phyloP scores from a whole-genome alignment of 1,139 yeast genomes.

The Debaryomyces sp. region DNA sequence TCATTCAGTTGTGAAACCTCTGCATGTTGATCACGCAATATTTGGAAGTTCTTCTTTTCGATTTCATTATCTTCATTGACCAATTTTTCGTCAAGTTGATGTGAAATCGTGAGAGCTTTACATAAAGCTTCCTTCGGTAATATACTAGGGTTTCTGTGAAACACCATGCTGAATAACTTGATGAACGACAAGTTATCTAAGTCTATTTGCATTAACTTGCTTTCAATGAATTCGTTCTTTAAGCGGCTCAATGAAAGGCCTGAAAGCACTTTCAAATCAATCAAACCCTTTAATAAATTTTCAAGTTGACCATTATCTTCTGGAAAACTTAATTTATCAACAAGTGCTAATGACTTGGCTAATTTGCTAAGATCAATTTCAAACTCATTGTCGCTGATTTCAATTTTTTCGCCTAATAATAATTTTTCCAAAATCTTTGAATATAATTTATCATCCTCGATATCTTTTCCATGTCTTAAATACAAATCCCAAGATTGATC shows the following conservation, averaged over 20 bases:
- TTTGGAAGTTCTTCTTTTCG: conserved; percentile 7
- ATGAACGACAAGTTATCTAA: conserved; percentile 5
- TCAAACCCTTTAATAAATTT: not conserved
- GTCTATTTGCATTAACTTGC: conserved; percentile 2
- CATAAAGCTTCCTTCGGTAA: conserved; percentile 5
- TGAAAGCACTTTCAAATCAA: not conserved
- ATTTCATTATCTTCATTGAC: not conserved
- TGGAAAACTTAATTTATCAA: not conserved
- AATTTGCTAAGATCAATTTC: not conserved
- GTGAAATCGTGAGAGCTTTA: not conserved
- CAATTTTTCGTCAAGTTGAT: not conserved
- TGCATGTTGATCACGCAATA: not conserved
- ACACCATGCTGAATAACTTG: conserved; percentile 7
- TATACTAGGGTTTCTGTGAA: not conserved
- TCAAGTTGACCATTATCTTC: not conserved
- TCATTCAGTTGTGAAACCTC: conserved; percentile 9
- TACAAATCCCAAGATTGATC: conserved; percentile 37
- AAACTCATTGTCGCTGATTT: conserved; percentile 8
- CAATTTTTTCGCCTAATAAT: conserved; percentile 24
- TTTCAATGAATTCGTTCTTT: not conserved
- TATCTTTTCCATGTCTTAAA: conserved; percentile 22
- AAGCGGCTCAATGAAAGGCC: not conserved
- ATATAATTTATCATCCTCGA: conserved; percentile 16
- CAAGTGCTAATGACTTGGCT: conserved; percentile 1
- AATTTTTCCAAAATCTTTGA: conserved; percentile 24